Conservation (phyloP, 805 yeast species). For the Allodekkera sacchari region DNA sequence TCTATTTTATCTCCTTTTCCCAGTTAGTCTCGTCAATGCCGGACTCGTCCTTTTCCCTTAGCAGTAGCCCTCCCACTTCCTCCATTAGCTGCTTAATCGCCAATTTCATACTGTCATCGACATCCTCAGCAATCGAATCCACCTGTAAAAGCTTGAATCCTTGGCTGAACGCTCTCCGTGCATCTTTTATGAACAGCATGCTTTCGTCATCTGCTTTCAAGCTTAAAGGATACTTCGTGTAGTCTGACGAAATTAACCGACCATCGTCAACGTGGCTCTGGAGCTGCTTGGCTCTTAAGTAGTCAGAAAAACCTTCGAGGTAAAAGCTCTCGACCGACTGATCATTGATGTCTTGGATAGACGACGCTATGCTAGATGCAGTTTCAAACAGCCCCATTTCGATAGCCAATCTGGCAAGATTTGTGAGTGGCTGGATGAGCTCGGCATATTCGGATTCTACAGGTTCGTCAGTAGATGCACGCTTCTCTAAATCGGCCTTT, state of each 20-base stretch:
- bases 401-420: slow-evolving; percentile 64
- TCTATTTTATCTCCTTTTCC: slow-evolving; percentile 38
- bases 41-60: slow-evolving; percentile 27
- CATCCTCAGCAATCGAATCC: slow-evolving; percentile 28
- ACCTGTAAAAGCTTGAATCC: slow-evolving; percentile 28
- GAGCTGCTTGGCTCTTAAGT: slow-evolving; percentile 36
- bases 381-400: slow-evolving; percentile 69
- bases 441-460: slow-evolving; percentile 51
- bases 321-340: slow-evolving; percentile 75
- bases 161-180: slow-evolving; percentile 32
- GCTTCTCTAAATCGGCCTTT: slow-evolving; percentile 37
- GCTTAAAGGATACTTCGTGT: slow-evolving; percentile 29
- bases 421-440: slow-evolving; percentile 62
- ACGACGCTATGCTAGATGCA: slow-evolving; percentile 56
- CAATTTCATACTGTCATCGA: slow-evolving; percentile 50
- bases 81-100: slow-evolving; percentile 44
- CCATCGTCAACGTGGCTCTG: slow-evolving; percentile 18
- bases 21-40: slow-evolving; percentile 37
- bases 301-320: slow-evolving; percentile 70
- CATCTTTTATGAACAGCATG: slow-evolving; percentile 26
- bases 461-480: slow-evolving; percentile 17
- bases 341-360: slow-evolving; percentile 74
- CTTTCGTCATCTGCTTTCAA: slow-evolving; percentile 24
- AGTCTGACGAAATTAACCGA: slow-evolving; percentile 26
- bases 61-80: slow-evolving; percentile 54